Percentiles rank a stretch among this genome's conserved stretches.
Conservation (phyloP, 129 eudicot genomes). For the Lactuca sativa region DNA sequence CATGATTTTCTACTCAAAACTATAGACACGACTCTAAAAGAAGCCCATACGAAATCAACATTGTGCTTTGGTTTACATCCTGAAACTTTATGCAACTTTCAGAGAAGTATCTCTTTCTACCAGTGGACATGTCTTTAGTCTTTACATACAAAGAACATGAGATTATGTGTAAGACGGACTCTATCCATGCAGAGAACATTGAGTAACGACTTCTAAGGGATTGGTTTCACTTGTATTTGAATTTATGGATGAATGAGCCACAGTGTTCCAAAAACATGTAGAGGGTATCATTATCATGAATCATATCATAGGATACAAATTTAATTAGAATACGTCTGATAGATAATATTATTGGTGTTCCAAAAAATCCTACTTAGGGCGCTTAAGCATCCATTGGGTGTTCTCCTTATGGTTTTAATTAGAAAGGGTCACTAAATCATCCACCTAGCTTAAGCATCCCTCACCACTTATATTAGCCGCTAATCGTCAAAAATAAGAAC, state of each 20-base stretch:
- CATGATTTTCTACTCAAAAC: not conserved
- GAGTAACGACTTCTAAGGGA: not conserved
- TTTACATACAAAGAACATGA: not conserved
- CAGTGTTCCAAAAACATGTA: not conserved
- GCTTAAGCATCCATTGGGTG: not conserved
- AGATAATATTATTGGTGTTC: not conserved
- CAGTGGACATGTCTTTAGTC: not conserved
- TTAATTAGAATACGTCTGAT: not conserved
- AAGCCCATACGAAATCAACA: slow-evolving; percentile 2
- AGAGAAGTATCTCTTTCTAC: not conserved
- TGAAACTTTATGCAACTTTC: slow-evolving; percentile 3
- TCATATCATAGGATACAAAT: not conserved
- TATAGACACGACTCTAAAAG: not conserved
- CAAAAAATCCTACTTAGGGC: not conserved
- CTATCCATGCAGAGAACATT: not conserved
- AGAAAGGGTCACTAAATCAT: not conserved
- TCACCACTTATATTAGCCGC: not conserved
- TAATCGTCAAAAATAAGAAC: not conserved
- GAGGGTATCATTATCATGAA: not conserved
- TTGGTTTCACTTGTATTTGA: not conserved
- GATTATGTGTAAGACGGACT: not conserved
- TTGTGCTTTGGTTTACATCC: slow-evolving; percentile 9
- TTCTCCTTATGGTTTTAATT: not conserved
- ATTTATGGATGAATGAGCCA: slow-evolving; percentile 13
- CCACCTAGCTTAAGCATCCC: slow-evolving; percentile 15